Evolutionary conservation across 106 monocot genomes (phyloP).

Genomic region (Narthecium ossifragum): DNA sequence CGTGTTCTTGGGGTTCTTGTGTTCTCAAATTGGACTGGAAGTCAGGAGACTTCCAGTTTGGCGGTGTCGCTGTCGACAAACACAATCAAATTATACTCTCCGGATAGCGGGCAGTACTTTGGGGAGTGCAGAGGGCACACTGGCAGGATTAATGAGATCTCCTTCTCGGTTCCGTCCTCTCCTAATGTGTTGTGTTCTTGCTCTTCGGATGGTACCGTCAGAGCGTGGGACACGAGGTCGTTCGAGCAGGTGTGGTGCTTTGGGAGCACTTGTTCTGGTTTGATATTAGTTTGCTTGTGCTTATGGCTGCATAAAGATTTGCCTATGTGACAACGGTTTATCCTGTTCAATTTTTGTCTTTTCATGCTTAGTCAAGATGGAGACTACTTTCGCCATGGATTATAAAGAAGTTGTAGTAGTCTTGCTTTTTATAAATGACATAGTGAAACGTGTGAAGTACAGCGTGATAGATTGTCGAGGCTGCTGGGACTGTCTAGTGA

Average conservation of each 20-base stretch:
- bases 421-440: too few species aligned
- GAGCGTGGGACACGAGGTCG: constrained; percentile 83
- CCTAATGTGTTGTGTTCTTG: constrained; percentile 67
- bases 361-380: too few species aligned
- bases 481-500: too few species aligned
- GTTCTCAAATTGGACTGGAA: constrained; percentile 25
- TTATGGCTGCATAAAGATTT: too few species aligned
- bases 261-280: not conserved
- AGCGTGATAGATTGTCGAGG: too few species aligned
- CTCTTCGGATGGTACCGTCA: constrained; percentile 84
- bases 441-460: too few species aligned
- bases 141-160: constrained; percentile 70
- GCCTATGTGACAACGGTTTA: too few species aligned
- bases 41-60: constrained; percentile 63
- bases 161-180: constrained; percentile 50
- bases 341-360: too few species aligned
- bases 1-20: not conserved
- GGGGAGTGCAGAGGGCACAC: constrained; percentile 83
- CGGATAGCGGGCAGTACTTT: constrained; percentile 68
- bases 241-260: constrained; percentile 66
- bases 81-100: constrained; percentile 79
- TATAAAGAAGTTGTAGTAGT: too few species aligned
- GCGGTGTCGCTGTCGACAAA: constrained; percentile 87
- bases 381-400: too few species aligned
- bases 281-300: too few species aligned